Conservation (phyloP, 164 flowering plant genomes). For the Amborella trichopoda region DNA sequence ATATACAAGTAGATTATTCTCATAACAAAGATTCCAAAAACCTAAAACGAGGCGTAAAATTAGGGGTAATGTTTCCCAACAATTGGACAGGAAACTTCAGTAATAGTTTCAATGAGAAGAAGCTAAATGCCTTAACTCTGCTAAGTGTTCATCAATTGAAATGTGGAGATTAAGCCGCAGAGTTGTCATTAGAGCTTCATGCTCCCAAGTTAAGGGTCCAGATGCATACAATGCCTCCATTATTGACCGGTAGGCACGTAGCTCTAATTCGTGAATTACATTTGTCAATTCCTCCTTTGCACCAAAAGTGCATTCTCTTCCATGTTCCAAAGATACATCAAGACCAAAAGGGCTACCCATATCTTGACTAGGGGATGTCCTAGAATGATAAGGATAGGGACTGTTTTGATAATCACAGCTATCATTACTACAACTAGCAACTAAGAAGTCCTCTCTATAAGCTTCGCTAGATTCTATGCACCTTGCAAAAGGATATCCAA, state of each 20-base stretch:
- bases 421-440: conserved; percentile 71
- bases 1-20: too few species aligned
- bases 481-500: conserved; percentile 21
- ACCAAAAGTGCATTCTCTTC: conserved; percentile 23
- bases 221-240: conserved; percentile 77
- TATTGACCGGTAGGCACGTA: conserved; percentile 80
- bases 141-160: conserved; percentile 90
- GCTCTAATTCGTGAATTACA: conserved; percentile 67
- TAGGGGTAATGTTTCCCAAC: too few species aligned
- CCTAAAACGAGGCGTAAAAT: too few species aligned
- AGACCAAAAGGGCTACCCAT: conserved; percentile 33
- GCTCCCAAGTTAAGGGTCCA: conserved; percentile 95
- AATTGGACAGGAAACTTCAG: too few species aligned
- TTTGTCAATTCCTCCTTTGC: conserved; percentile 32
- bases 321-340: conserved; percentile 48
- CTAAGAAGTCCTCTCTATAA: conserved; percentile 46
- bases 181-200: conserved; percentile 67
- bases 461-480: conserved; percentile 29
- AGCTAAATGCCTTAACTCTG: conserved; percentile 61
- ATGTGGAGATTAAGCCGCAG: conserved; percentile 75
- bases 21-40: too few species aligned
- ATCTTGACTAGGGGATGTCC: conserved; percentile 21
- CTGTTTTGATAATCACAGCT: conserved; percentile 18
- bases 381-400: conserved; percentile 10
- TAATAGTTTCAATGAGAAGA: too few species aligned